Evolutionary conservation across 768 basidiomycete genomes (phyloP).

Genomic region (Rhodotorula toruloides): DNA sequence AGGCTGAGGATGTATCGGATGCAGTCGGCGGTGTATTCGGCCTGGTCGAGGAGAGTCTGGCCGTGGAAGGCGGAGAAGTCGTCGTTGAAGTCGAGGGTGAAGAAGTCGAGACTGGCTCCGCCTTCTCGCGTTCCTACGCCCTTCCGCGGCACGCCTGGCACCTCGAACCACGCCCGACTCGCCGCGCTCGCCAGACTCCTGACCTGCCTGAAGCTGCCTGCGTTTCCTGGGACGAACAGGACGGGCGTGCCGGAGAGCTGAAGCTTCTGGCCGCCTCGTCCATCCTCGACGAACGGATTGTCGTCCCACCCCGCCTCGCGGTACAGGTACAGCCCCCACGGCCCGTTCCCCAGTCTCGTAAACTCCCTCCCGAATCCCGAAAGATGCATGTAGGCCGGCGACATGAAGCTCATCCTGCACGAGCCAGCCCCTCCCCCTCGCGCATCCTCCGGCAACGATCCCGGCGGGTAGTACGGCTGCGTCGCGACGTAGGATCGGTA

Average conservation of each 20-base stretch:
- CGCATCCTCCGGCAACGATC: slow-evolving; percentile 32
- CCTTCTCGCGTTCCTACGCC: slow-evolving; percentile 48
- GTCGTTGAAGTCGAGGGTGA: slow-evolving; percentile 92
- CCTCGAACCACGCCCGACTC: slow-evolving; percentile 66
- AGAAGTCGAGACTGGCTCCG: slow-evolving; percentile 70
- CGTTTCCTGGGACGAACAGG: slow-evolving; percentile 94
- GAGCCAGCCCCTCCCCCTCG: slow-evolving; percentile 29
- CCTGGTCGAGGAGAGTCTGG: slow-evolving; percentile 75
- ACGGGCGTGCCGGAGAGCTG: slow-evolving; percentile 64
- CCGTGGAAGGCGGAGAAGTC: slow-evolving; percentile 95
- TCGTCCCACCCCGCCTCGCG: slow-evolving; percentile 80
- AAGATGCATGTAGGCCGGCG: slow-evolving; percentile 77
- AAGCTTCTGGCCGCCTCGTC: not conserved
- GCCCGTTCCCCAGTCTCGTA: slow-evolving; percentile 46
- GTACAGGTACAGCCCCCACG: slow-evolving; percentile 67
- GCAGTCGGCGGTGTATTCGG: slow-evolving; percentile 63
- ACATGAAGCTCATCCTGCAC: slow-evolving; percentile 95
- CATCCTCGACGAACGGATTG: slow-evolving; percentile 52
- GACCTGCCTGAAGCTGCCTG: slow-evolving; percentile 87
- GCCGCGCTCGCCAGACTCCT: slow-evolving; percentile 92
- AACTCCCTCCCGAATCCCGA: slow-evolving; percentile 66
- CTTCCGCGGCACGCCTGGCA: slow-evolving; percentile 49
- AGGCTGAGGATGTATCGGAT: slow-evolving; percentile 72
- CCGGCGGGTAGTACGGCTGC: slow-evolving; percentile 36
- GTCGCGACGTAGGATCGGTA: slow-evolving; percentile 28